Conservation (phyloP, 2,329 filamentous ascomycete genomes). For the Aspergillus tanneri region DNA sequence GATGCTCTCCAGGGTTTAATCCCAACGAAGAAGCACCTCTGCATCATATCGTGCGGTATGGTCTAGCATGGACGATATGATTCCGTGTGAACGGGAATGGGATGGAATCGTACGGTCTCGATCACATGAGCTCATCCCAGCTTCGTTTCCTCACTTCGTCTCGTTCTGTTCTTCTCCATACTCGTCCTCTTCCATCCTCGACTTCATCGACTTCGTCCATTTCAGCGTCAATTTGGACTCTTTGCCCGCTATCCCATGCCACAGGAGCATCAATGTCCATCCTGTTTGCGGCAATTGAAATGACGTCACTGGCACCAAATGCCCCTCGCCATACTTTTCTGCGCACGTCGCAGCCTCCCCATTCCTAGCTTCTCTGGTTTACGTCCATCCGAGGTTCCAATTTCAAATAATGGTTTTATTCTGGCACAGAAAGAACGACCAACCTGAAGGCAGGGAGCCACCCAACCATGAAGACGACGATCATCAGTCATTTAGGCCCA, state of each 20-base stretch:
- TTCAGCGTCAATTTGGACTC: background rate
- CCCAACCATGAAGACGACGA: background rate
- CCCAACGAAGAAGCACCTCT: too few relatives aligned
- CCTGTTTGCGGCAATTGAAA: background rate
- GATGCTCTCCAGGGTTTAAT: too few relatives aligned
- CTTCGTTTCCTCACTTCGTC: background rate
- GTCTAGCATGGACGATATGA: too few relatives aligned
- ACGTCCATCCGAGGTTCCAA: too few relatives aligned
- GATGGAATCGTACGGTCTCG: too few relatives aligned
- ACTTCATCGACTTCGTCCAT: background rate
- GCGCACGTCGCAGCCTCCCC: background rate
- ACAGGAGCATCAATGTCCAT: too few relatives aligned
- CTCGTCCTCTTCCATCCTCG: background rate
- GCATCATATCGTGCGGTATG: too few relatives aligned
- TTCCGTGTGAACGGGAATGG: too few relatives aligned
- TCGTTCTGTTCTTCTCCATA: background rate
- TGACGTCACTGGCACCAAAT: background rate
- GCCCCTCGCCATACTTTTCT: background rate
- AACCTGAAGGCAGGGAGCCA: background rate
- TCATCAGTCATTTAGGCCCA: background rate
- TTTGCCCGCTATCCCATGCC: background rate
- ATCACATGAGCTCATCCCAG: background rate
- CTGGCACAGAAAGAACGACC: conserved; percentile 2
- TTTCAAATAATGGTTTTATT: background rate
- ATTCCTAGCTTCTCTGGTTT: background rate